Base-by-base conservation (phyloP, 805 yeast genomes). In the Ogataea saltuana region DNA sequence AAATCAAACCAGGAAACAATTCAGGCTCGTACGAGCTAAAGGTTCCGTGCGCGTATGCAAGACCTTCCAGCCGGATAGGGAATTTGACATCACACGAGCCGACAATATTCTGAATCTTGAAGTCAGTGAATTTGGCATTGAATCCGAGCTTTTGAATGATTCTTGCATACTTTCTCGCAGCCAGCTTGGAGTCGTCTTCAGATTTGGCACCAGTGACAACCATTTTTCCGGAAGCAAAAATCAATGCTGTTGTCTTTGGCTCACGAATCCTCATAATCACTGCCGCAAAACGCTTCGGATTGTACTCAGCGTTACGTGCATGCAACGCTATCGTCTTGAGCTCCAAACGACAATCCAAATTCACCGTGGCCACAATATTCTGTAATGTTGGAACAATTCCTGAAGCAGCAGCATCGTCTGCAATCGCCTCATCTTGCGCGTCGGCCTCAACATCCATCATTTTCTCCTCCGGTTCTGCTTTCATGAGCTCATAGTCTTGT, bases 201-300 rank as follows among this genome's bases (percentile, higher is more conserved):
- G 96, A 85, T 67, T 93, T 93, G 18, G 99, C 99, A 78, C 99
- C 99, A 22, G 98, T 93, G 12, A 93, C 99, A 55, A 93, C 99
- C 99, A 93, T 93, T 68, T 93, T 93, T 60, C 99, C 99, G 2
- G 97, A 89, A 1, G 99, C 99, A 67, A 93, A 93, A 53, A 93
- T 93, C 55, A 93, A 75, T 0, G 99, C 98, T 2, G 99, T 93
- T 1, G 99, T 93, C 67, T 93, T 93, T 13, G 99, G 99, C 65
- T 93, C 99, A 68, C 99, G 81, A 56, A 93, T 93, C 76, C 99
- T 87, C 99, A 93, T 93, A 56, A 93, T 93, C 38, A 93, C 99
- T 46, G 99, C 99, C 11, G 99, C 99, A 72, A 93, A 93, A 73
- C 99, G 95, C 60, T 86, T 88, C 39, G 99, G 99, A 60, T 93